These are phyloP conservation scores for Amauroascus verrucosus DNA, from an alignment of 2,329 filamentous ascomycete genomes.

Conservation along the genomic window DNA sequence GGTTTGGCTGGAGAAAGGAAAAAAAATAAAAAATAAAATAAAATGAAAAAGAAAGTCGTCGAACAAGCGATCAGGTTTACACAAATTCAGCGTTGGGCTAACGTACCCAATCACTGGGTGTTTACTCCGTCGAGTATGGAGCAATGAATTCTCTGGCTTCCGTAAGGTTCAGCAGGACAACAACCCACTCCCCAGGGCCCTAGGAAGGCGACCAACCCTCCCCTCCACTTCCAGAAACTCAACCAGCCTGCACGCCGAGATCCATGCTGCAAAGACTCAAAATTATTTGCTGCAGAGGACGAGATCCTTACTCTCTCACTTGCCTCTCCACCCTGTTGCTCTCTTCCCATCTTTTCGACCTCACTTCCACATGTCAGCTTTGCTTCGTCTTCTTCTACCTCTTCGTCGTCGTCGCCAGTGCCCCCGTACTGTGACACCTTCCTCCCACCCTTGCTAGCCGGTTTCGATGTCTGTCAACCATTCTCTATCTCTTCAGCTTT, in stretches of 20 bases:
- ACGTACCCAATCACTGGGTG: not conserved
- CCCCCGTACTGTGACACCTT: not conserved
- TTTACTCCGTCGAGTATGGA: not conserved
- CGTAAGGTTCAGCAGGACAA: too few species aligned
- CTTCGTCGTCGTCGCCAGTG: too few species aligned
- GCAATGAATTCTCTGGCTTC: too few species aligned
- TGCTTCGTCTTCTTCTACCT: not conserved
- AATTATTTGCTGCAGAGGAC: slow-evolving; percentile 2
- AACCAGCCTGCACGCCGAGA: slow-evolving; percentile 2
- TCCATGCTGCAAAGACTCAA: slow-evolving; percentile 6
- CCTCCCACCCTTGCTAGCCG: not conserved
- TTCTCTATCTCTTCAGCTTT: not conserved
- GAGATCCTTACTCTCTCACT: slow-evolving; percentile 1
- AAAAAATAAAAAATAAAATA: not conserved
- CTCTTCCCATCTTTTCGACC: not conserved
- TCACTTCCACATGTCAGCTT: slow-evolving; percentile 1
- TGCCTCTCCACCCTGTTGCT: not conserved
- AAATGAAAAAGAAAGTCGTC: not conserved
- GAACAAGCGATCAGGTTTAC: not conserved
- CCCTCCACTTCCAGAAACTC: not conserved
- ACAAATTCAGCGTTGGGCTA: not conserved
- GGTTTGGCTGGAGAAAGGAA: too few species aligned
- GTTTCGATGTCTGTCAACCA: not conserved
- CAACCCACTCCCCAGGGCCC: not conserved
- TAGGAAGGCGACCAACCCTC: not conserved